Evolutionary conservation across 73 alveolate genomes (phyloP), one percentile per base, ranked within the genome.

Genomic region (Durusdinium trenchii): DNA sequence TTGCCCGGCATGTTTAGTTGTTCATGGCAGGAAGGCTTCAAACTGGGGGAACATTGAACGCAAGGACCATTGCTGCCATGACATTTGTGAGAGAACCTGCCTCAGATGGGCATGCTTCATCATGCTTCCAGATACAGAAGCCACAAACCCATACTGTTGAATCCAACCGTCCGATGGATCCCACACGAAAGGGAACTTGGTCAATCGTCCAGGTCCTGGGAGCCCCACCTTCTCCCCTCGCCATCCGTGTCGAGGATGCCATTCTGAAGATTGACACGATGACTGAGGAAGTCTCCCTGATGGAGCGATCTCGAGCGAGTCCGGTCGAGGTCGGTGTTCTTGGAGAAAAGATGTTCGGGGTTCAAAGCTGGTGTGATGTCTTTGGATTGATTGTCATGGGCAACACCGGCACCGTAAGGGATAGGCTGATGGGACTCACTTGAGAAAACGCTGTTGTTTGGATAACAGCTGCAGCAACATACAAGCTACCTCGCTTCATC

Each of bases 251-350:
- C 62, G 28, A 93, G 93, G 99, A 94, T 35, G 46, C 86, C 36
- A 76, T 94, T 54, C 42, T 94, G 94, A 94, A 94, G 95, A 79
- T 94, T 86, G 64, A 81, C 86, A 57, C 94, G 7, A 48, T 42
- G 45, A 94, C 99, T 2, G 94, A 64, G 46, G 99, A 94, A 86
- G 99, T 94, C 82, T 57, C 94, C 28, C 62, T 94, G 47, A 64
- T 94, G 84, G 99, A 51, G 32, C 67, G 52, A 18, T 50, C 14
- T 23, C 9, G 35, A 12, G 78, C 78, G 6, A 0, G 0, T 10
- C 18, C 43, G 38, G 76, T n/a, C 0, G 76, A n/a, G 76, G 0
- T 61, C 35, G 71, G 26, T 0, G 76, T 32, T 32, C 6, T 62
- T 4, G 32, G 75, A n/a, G 75, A 5, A 2, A 26, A 61, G 75